phyloP scores from a whole-genome alignment of 768 basidiomycete genomes.

The Russula virescens region DNA sequence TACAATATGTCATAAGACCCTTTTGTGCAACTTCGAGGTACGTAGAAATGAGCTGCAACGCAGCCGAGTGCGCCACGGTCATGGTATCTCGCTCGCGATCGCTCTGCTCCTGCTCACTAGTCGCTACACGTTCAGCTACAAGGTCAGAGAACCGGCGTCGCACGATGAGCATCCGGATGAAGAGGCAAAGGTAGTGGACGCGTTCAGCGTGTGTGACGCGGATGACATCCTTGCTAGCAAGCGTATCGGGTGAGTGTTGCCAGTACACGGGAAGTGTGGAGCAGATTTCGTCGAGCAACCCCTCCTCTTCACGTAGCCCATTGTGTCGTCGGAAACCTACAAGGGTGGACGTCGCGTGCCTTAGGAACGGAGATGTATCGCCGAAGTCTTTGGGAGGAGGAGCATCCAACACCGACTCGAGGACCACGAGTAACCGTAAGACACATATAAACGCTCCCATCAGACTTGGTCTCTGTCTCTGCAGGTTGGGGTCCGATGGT shows the following conservation, averaged over 20 bases:
- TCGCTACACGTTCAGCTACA: conserved; percentile 60
- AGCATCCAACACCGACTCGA: conserved; percentile 83
- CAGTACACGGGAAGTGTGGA: conserved; percentile 67
- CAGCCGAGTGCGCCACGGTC: conserved; percentile 67
- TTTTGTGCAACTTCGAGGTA: conserved; percentile 82
- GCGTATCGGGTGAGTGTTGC: conserved; percentile 74
- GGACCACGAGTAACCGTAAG: conserved; percentile 76
- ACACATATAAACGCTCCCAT: conserved; percentile 76
- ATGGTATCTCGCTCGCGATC: conserved; percentile 77
- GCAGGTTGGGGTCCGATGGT: conserved; percentile 58
- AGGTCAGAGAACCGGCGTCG: conserved; percentile 79
- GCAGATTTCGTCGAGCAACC: conserved; percentile 74
- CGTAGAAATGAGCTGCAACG: conserved; percentile 74
- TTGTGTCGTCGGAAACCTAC: conserved; percentile 55
- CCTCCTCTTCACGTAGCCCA: conserved; percentile 74
- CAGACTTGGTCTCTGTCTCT: conserved; percentile 66
- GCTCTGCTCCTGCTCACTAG: conserved; percentile 46
- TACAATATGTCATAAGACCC: conserved; percentile 92
- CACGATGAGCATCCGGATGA: conserved; percentile 81
- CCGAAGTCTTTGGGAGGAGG: conserved; percentile 58
- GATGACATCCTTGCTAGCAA: conserved; percentile 80
- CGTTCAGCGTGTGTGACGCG: conserved; percentile 85
- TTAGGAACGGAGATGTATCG: conserved; percentile 73
- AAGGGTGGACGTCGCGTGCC: conserved; percentile 63
- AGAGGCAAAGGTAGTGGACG: conserved; percentile 82